phyloP scores from a whole-genome alignment of 129 eudicot genomes.

The Arctium lappa region DNA sequence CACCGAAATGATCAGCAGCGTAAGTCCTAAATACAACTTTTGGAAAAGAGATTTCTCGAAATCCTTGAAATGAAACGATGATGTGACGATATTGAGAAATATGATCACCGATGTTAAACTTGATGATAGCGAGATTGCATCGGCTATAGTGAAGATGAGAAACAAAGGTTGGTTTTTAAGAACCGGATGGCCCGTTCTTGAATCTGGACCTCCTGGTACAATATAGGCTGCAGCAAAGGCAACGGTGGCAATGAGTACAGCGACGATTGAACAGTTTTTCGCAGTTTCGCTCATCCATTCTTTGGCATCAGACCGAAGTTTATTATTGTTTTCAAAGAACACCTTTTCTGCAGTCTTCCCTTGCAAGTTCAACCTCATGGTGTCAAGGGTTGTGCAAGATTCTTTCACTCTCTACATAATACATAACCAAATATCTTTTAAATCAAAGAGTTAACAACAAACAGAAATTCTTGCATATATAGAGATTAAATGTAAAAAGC shows the following conservation, averaged over 20 bases:
- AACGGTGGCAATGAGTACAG: slow-evolving; percentile 38
- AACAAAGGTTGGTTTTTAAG: slow-evolving; percentile 21
- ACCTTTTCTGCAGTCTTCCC: slow-evolving; percentile 26
- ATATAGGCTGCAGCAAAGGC: slow-evolving; percentile 40
- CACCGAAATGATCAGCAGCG: slow-evolving; percentile 24
- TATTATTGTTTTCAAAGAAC: slow-evolving; percentile 8
- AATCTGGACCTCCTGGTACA: slow-evolving; percentile 33
- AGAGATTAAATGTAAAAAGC: no score
- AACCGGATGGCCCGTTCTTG: slow-evolving; percentile 21
- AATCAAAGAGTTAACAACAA: not conserved
- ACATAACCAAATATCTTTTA: not conserved
- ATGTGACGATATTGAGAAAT: slow-evolving; percentile 31
- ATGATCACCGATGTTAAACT: slow-evolving; percentile 27
- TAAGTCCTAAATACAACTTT: slow-evolving; percentile 21
- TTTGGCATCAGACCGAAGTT: slow-evolving; percentile 13
- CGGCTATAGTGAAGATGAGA: slow-evolving; percentile 22
- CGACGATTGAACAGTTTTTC: slow-evolving; percentile 40
- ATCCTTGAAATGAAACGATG: slow-evolving; percentile 23
- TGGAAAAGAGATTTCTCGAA: slow-evolving; percentile 23
- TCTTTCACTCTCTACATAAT: slow-evolving; percentile 27
- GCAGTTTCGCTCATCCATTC: slow-evolving; percentile 35
- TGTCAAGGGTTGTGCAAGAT: not conserved
- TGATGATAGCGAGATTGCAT: slow-evolving; percentile 29
- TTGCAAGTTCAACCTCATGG: slow-evolving; percentile 2
- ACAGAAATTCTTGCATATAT: not conserved